These are phyloP conservation scores for Podospora pseudocomata DNA, from an alignment of 495 filamentous ascomycete species.

Conservation along the genomic window DNA sequence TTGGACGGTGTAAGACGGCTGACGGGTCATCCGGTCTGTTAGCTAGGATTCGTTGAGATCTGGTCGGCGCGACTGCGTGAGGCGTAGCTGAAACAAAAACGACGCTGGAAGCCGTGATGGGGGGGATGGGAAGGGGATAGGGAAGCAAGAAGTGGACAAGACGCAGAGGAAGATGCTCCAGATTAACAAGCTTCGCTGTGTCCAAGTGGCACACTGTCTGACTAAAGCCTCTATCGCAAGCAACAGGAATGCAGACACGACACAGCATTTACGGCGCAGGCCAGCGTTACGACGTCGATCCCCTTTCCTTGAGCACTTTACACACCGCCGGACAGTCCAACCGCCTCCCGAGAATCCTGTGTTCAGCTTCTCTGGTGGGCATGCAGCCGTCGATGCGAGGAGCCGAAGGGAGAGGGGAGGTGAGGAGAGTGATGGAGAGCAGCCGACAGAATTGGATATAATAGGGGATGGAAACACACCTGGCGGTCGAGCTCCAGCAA, in stretches of 20 bases:
- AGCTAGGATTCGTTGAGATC: constrained; percentile 15
- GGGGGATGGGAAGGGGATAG: not conserved
- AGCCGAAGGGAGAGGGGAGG: not conserved
- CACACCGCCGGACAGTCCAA: not conserved
- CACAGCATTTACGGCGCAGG: not conserved
- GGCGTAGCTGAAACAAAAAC: constrained; percentile 21
- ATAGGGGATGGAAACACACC: not conserved
- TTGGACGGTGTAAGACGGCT: constrained; percentile 3
- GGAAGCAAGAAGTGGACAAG: constrained; percentile 6
- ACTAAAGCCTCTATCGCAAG: not conserved
- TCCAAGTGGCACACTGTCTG: constrained; percentile 8
- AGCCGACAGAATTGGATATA: too few species aligned
- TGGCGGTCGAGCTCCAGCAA: not conserved
- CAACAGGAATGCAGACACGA: not conserved
- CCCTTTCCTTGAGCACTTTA: not conserved
- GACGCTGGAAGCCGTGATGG: constrained; percentile 15
- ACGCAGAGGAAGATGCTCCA: not conserved
- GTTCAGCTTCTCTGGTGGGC: not conserved
- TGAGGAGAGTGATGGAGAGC: not conserved
- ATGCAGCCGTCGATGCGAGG: not conserved
- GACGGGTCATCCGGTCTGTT: constrained; percentile 11
- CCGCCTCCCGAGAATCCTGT: not conserved
- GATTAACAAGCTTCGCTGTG: not conserved
- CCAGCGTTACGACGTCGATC: not conserved
- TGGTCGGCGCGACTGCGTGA: constrained; percentile 12